These are phyloP conservation scores for Centrapalus pauciflorus DNA, from an alignment of 129 eudicot species.

Conservation along the genomic window DNA sequence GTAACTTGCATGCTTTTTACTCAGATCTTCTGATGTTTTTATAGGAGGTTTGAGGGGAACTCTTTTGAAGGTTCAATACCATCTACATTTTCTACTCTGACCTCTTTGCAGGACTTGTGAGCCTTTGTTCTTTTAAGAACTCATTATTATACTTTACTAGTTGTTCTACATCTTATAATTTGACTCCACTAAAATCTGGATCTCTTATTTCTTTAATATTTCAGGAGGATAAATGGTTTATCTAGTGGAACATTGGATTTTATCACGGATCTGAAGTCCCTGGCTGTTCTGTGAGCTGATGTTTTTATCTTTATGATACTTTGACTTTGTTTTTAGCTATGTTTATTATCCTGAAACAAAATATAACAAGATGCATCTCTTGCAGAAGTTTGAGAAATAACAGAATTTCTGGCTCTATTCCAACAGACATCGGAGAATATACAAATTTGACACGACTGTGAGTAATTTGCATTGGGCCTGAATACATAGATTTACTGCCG, in stretches of 20 bases:
- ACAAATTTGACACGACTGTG: conserved; percentile 49
- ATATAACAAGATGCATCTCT: not conserved
- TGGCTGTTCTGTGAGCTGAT: conserved; percentile 48
- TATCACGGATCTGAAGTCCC: conserved; percentile 41
- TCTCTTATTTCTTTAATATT: not conserved
- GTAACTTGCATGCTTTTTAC: not conserved
- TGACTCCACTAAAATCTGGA: not conserved
- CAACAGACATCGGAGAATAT: conserved; percentile 46
- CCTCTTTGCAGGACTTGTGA: conserved; percentile 54
- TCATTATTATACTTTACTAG: not conserved
- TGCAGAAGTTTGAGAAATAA: conserved; percentile 61
- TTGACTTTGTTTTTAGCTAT: not conserved
- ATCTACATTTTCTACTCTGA: conserved; percentile 51
- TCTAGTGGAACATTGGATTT: conserved; percentile 73
- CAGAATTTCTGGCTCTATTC: conserved; percentile 66
- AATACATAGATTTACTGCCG: not conserved
- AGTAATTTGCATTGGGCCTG: conserved; percentile 23
- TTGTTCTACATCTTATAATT: conserved; percentile 1
- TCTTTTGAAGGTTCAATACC: conserved; percentile 84
- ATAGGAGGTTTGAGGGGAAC: conserved; percentile 80
- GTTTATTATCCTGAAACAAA: not conserved
- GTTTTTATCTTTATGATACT: not conserved
- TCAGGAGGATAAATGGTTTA: conserved; percentile 83
- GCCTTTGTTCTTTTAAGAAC: conserved; percentile 8
- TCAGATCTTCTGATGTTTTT: not conserved